These are phyloP conservation scores for Trichoderma aggressivum DNA, from an alignment of 2,329 filamentous ascomycete genomes.

Conservation along the genomic window DNA sequence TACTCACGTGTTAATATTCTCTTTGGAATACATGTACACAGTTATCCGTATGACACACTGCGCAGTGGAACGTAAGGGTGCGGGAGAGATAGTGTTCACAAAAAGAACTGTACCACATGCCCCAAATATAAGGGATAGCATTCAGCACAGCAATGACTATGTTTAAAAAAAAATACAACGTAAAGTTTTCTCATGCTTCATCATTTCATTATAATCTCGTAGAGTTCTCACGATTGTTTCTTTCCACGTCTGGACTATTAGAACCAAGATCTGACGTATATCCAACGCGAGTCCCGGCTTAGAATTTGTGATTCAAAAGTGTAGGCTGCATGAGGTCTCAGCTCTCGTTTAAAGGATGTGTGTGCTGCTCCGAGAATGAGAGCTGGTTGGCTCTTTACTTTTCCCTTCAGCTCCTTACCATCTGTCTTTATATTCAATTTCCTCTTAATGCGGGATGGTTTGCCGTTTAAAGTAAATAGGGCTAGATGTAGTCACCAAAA, in stretches of 20 bases:
- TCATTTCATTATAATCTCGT: too few species aligned
- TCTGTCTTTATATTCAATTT: conserved; percentile 15
- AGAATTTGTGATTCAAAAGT: conserved; percentile 9
- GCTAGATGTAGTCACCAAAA: too few species aligned
- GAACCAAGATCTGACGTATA: conserved; percentile 17
- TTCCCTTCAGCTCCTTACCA: neutral
- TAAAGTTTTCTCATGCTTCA: neutral
- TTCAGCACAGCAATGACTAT: too few species aligned
- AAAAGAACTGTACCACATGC: neutral
- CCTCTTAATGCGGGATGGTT: too few species aligned
- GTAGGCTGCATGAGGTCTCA: neutral
- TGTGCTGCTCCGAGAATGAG: conserved; percentile 13
- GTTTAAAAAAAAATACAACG: too few species aligned
- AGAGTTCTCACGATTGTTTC: conserved; percentile 8
- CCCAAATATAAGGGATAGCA: too few species aligned
- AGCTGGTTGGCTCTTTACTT: neutral
- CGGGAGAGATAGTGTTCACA: neutral
- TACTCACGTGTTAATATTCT: neutral
- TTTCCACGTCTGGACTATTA: neutral
- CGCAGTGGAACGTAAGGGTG: neutral
- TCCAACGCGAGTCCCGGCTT: conserved; percentile 16
- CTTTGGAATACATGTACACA: neutral
- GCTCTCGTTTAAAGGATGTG: conserved; percentile 12
- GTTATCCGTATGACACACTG: neutral
- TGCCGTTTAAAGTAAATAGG: too few species aligned